These are phyloP conservation scores for Athelia sp. DNA, from an alignment of 1,284 basidiomycete species.

Conservation along the genomic window DNA sequence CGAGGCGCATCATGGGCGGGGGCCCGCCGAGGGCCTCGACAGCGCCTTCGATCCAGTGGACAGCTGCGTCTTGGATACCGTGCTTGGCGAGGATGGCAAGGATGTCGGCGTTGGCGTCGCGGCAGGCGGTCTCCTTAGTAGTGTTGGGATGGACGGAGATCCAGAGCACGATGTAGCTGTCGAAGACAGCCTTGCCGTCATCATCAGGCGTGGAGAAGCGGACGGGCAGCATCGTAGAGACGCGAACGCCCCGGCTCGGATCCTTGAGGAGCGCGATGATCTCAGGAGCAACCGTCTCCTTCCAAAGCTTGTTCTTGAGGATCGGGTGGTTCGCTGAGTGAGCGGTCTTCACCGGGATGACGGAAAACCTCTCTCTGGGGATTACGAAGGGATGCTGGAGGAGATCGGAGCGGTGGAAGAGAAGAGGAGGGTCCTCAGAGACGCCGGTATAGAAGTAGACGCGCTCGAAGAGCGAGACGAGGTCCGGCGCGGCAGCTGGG, in stretches of 20 bases:
- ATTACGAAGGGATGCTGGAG: conserved; percentile 10
- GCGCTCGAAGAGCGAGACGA: conserved; percentile 3
- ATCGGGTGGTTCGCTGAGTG: conserved; percentile 10
- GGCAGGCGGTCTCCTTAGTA: conserved; percentile 9
- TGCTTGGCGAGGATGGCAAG: conserved; percentile 13
- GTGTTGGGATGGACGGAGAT: conserved; percentile 15
- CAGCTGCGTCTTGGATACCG: conserved; percentile 7
- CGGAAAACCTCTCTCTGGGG: conserved; percentile 8
- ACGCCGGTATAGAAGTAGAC: conserved; percentile 7
- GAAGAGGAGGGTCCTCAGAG: conserved; percentile 8
- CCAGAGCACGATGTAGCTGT: conserved; percentile 12
- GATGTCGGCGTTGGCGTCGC: conserved; percentile 14
- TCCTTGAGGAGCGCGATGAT: conserved; percentile 14
- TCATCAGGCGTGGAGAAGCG: conserved; percentile 15
- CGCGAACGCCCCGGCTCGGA: conserved; percentile 8
- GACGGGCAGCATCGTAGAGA: conserved; percentile 13
- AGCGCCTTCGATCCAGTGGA: conserved; percentile 11
- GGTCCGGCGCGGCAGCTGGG: conserved; percentile 1
- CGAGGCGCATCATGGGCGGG: conserved; percentile 8
- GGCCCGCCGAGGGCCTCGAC: conserved; percentile 9
- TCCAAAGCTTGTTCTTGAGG: conserved; percentile 12
- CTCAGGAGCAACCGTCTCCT: conserved; percentile 11
- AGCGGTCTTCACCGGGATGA: conserved; percentile 6
- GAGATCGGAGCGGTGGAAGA: conserved; percentile 11
- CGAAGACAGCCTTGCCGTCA: conserved; percentile 7